Percentiles rank a stretch among this genome's conserved stretches.
These are phyloP conservation scores for Xylaria cubensis DNA, from an alignment of 495 filamentous ascomycete species.

Conservation along the genomic window DNA sequence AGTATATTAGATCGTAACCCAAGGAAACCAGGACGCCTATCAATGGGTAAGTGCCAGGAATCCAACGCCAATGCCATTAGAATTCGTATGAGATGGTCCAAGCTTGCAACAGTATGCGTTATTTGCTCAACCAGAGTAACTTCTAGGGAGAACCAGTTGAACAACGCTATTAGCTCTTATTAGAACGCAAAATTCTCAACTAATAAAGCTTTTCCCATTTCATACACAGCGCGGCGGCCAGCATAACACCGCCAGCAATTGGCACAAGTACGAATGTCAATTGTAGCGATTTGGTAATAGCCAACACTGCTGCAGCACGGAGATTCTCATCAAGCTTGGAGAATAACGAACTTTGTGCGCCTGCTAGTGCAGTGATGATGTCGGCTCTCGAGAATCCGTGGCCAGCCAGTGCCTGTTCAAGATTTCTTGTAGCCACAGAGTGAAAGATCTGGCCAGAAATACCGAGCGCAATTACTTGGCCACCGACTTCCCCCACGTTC, in stretches of 20 bases:
- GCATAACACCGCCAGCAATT: conserved; percentile 51
- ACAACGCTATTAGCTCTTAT: no score
- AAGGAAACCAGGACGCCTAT: no score
- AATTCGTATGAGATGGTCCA: no score
- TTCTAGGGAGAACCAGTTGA: no score
- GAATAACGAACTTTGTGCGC: conserved; percentile 51
- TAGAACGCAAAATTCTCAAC: no score
- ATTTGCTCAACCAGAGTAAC: no score
- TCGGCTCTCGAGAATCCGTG: conserved; percentile 35
- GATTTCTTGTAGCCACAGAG: conserved; percentile 46
- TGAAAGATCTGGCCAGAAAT: conserved; percentile 65
- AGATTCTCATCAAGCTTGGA: conserved; percentile 41
- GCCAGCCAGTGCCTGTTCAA: conserved; percentile 43
- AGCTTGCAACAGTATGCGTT: no score
- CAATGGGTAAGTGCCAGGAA: no score
- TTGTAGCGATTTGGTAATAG: conserved; percentile 58
- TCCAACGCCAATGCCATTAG: no score
- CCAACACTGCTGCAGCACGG: conserved; percentile 47
- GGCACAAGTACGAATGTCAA: conserved; percentile 59
- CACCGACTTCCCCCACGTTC: conserved; percentile 58
- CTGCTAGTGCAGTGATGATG: conserved; percentile 52
- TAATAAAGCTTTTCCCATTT: conserved; percentile 52
- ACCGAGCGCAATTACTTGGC: conserved; percentile 59
- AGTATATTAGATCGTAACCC: no score
- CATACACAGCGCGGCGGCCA: conserved; percentile 56